A percentile compares a stretch with the other conserved stretches of the same genome.
These are phyloP conservation scores for Mitragyna speciosa DNA, from an alignment of 257 asterid species.

Conservation along the genomic window DNA sequence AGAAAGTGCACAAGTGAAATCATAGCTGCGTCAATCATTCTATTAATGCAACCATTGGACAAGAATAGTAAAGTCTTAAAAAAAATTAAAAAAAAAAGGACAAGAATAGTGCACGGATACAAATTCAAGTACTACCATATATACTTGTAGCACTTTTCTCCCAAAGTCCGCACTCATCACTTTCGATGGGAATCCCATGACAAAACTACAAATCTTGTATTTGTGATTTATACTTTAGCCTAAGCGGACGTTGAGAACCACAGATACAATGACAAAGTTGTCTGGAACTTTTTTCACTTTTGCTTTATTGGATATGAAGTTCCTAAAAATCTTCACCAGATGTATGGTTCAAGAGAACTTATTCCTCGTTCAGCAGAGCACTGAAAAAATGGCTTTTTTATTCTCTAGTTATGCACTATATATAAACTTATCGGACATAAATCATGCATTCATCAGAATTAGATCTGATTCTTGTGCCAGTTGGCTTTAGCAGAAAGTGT, in stretches of 20 bases:
- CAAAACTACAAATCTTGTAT: not conserved
- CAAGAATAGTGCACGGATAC: not conserved
- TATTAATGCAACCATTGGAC: not conserved
- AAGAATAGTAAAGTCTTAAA: too few species aligned
- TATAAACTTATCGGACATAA: not conserved
- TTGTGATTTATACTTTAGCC: not conserved
- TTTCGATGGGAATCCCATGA: constrained; percentile 3
- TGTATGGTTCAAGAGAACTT: constrained; percentile 4
- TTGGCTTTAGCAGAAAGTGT: not conserved
- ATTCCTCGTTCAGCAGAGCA: not conserved
- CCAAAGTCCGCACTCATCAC: not conserved
- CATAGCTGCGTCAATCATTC: not conserved
- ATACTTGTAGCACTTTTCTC: not conserved
- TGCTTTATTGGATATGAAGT: constrained; percentile 7
- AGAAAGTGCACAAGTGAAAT: too few species aligned
- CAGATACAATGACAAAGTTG: not conserved
- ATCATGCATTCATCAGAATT: not conserved
- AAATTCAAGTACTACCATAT: not conserved
- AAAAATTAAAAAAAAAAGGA: too few species aligned
- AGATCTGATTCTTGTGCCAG: not conserved
- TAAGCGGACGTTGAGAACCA: not conserved
- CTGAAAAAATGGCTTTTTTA: not conserved
- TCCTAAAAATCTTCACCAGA: not conserved
- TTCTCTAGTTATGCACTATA: not conserved
- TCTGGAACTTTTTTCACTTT: not conserved